Base-by-base conservation (phyloP, 352 stramenopile species). In the Globisporangium canariense region DNA sequence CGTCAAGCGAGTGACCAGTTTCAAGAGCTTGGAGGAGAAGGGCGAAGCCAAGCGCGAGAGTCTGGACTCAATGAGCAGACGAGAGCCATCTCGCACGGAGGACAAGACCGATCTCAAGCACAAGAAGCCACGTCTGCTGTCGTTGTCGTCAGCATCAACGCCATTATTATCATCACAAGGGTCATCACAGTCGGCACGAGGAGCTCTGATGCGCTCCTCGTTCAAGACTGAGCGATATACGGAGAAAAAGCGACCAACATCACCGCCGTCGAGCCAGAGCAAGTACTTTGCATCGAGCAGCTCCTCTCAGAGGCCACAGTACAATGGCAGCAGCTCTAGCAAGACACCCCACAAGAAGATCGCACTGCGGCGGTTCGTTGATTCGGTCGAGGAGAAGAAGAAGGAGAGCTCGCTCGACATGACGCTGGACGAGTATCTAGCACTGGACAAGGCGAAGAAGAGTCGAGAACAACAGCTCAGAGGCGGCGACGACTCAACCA, bases 381-480 rank as follows among this genome's bases (percentile, higher is more conserved):
- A 71, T 40, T 66, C 77, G 53, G 62, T 73, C 25, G 25, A 28
- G 25, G 60, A 79, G n/a, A 43, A 70, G 58, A 64, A 77, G 47
- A 76, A 75, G 0, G 7, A 36, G 41, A 61, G 58, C 11, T 51
- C 55, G n/a, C 63, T 0, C 1, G 47, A 38, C 10, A 57, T 46
- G n/a, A 65, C 59, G 5, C 40, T 83, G 6, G 40, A 83, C 55
- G 58, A 73, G 36, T 80, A 79, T 11, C n/a, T 76, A 22, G 60
- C 50, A 13, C 47, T 82, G 25, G 70, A 81, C 5, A 56, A 64
- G 14, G 64, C 73, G 45, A 49, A 79, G 53, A 55, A 66, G 6
- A 34, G 57, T 47, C 36, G 60, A 68, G 57, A 63, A 14, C 34
- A 32, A 38, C n/a, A 25, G 16, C 16, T n/a, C 18, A 34, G 11